These are phyloP conservation scores for Pichia deserticola DNA, from an alignment of 805 yeast genomes.

Conservation along the genomic window DNA sequence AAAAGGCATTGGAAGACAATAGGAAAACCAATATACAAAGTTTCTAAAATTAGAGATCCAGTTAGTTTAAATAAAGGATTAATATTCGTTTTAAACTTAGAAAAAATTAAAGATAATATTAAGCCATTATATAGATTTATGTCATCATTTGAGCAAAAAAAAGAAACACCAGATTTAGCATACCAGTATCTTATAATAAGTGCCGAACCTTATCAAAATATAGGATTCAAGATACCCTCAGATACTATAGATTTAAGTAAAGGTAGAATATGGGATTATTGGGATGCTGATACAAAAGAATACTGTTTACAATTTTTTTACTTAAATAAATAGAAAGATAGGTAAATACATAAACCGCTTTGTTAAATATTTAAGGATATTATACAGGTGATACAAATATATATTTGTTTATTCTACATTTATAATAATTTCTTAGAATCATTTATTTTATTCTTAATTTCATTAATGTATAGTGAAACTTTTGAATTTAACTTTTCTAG, in stretches of 20 bases:
- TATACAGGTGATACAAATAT: neutral
- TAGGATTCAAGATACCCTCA: conserved; percentile 68
- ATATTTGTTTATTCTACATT: neutral
- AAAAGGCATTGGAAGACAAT: conserved; percentile 49
- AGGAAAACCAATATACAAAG: conserved; percentile 67
- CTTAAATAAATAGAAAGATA: conserved; percentile 9
- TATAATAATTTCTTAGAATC: conserved; percentile 6
- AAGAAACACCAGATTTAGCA: conserved; percentile 36
- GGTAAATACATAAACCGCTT: too few relatives aligned
- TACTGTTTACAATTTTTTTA: conserved; percentile 69
- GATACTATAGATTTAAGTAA: conserved; percentile 38
- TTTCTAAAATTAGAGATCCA: conserved; percentile 63
- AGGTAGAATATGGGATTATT: conserved; percentile 55
- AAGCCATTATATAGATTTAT: conserved; percentile 67
- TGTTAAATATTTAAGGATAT: neutral
- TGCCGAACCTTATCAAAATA: conserved; percentile 86
- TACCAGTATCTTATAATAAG: conserved; percentile 70
- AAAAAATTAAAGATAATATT: conserved; percentile 36
- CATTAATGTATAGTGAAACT: conserved; percentile 44
- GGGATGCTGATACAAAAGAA: conserved; percentile 63
- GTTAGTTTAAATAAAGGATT: conserved; percentile 55
- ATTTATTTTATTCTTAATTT: conserved; percentile 35
- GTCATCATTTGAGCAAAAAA: conserved; percentile 64
- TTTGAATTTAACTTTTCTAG: conserved; percentile 49
- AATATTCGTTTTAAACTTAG: conserved; percentile 51